These are phyloP conservation scores for Aspergillus bridgeri DNA, from an alignment of 495 filamentous ascomycete species.

Conservation along the genomic window DNA sequence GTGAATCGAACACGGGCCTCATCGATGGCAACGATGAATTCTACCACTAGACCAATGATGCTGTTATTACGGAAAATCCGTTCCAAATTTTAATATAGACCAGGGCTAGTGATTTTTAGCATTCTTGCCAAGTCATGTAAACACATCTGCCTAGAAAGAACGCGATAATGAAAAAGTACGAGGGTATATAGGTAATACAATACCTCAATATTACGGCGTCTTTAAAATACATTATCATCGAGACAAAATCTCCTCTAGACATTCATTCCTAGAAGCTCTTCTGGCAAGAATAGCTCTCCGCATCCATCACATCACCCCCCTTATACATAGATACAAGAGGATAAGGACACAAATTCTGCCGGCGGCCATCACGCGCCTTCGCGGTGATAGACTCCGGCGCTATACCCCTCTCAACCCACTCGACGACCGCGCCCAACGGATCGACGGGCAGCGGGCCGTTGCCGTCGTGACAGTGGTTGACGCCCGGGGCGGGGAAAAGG, in stretches of 20 bases:
- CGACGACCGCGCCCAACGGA: constrained; percentile 27
- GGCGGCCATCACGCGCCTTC: constrained; percentile 5
- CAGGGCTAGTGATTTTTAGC: too few relatives aligned
- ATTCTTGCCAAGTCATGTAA: too few relatives aligned
- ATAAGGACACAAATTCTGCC: constrained; percentile 9
- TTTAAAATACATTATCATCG: not conserved
- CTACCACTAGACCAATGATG: constrained; percentile 55
- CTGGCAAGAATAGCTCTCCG: constrained; percentile 6
- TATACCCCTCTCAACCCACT: constrained; percentile 40
- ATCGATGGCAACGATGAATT: constrained; percentile 57
- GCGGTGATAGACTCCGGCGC: constrained; percentile 30
- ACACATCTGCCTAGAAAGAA: too few relatives aligned
- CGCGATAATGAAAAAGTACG: too few relatives aligned
- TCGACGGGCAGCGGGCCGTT: constrained; percentile 18
- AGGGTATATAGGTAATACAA: not conserved
- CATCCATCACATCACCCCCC: constrained; percentile 8
- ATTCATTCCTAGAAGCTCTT: not conserved
- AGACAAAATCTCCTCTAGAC: not conserved
- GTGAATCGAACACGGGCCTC: constrained; percentile 56
- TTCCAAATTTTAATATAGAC: too few relatives aligned
- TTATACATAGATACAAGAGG: constrained; percentile 14
- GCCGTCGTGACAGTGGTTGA: constrained; percentile 23
- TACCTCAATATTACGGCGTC: not conserved
- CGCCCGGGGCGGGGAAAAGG: constrained; percentile 21
- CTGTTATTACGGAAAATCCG: too few relatives aligned